Conservation (phyloP, 2,329 filamentous ascomycete species). For the Alternaria postmessia region DNA sequence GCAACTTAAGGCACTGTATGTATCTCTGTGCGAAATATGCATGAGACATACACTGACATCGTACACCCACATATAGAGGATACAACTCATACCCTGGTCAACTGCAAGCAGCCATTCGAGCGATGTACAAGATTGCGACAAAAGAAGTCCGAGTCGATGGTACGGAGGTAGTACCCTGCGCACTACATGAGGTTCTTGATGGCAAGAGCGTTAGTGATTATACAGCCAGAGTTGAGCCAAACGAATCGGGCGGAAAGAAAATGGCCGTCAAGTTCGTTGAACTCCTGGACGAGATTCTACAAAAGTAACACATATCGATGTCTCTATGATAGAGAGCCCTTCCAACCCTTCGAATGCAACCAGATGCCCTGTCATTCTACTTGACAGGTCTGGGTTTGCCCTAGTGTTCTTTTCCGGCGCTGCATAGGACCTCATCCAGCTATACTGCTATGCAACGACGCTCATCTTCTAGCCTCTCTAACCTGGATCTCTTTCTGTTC, state of each 20-base stretch:
- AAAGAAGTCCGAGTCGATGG: constrained; percentile 37
- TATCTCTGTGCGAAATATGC: too few relatives aligned
- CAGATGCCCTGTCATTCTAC: neutral
- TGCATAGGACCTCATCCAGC: too few relatives aligned
- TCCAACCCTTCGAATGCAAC: neutral
- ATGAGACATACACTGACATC: too few relatives aligned
- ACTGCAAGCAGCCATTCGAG: constrained; percentile 44
- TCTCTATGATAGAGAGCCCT: neutral
- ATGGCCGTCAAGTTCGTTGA: constrained; percentile 42
- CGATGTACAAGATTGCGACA: constrained; percentile 45
- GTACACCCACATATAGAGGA: constrained; percentile 11
- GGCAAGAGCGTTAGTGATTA: constrained; percentile 42
- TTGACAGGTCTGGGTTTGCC: neutral
- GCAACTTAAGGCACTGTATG: constrained; percentile 35
- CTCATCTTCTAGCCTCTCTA: neutral
- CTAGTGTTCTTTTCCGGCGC: neutral
- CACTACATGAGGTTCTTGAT: constrained; percentile 44
- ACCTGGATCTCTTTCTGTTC: too few relatives aligned
- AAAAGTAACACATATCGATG: neutral
- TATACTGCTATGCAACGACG: neutral
- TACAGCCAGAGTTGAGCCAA: constrained; percentile 49
- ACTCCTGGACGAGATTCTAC: constrained; percentile 20
- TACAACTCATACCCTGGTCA: constrained; percentile 42
- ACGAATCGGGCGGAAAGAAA: constrained; percentile 42
- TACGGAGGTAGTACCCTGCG: constrained; percentile 43